Percentiles rank a stretch among this genome's conserved stretches.
phyloP scores from a whole-genome alignment of 108 stramenopile genomes.

The Pseudonitzschia pungens region DNA sequence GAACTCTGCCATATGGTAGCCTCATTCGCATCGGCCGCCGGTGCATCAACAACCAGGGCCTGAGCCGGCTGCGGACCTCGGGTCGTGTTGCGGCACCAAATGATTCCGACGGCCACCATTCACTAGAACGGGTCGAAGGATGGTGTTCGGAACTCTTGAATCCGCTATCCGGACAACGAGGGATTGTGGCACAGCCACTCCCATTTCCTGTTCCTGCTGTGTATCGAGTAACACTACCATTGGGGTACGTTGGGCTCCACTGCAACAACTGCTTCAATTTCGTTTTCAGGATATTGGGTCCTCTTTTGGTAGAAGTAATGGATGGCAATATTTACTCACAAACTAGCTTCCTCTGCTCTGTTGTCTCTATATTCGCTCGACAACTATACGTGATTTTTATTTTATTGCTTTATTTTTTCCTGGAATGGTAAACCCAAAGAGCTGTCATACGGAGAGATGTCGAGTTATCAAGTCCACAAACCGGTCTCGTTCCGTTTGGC shows the following conservation, averaged over 20 bases:
- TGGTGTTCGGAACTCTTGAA: constrained; percentile 90
- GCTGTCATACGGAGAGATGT: constrained; percentile 69
- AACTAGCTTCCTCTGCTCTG: too few species aligned
- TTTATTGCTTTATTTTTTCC: background rate
- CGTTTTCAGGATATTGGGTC: background rate
- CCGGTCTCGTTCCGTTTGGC: constrained; percentile 54
- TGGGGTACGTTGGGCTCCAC: constrained; percentile 26
- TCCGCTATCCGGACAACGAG: constrained; percentile 81
- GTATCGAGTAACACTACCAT: constrained; percentile 50
- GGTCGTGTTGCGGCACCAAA: background rate
- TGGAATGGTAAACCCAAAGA: background rate
- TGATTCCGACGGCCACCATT: background rate
- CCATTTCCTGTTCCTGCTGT: constrained; percentile 65
- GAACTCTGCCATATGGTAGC: constrained; percentile 68
- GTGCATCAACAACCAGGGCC: constrained; percentile 73
- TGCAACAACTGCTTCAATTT: background rate
- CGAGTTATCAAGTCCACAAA: constrained; percentile 69
- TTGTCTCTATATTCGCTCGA: background rate
- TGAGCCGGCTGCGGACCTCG: constrained; percentile 56
- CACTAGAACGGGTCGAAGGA: constrained; percentile 39
- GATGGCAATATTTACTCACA: too few species aligned
- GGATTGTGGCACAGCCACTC: constrained; percentile 67
- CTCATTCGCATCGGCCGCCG: constrained; percentile 62
- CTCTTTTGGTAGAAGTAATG: too few species aligned
- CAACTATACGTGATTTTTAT: background rate